These are phyloP conservation scores for Nicotiana rustica DNA, from an alignment of 305 asterid genomes.

Conservation along the genomic window DNA sequence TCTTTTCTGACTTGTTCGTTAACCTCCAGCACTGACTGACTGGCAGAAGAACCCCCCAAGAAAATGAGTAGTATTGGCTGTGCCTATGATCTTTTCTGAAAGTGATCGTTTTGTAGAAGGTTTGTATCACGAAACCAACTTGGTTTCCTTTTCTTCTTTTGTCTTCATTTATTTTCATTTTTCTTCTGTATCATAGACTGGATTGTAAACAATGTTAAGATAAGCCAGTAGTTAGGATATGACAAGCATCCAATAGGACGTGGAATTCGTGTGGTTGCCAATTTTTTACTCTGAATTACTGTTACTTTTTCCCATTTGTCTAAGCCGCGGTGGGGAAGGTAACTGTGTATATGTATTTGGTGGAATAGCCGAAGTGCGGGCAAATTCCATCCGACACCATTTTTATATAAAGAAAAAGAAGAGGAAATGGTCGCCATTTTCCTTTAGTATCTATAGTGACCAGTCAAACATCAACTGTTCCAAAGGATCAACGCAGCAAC, in stretches of 20 bases:
- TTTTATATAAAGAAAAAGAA: neutral
- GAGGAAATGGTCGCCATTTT: neutral
- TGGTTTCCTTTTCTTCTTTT: slow-evolving; percentile 22
- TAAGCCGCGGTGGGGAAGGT: neutral
- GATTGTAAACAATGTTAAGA: neutral
- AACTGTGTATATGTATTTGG: neutral
- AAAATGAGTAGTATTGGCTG: neutral
- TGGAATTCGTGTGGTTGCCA: neutral
- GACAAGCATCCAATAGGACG: neutral
- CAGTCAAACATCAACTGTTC: slow-evolving; percentile 15
- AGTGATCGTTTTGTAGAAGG: neutral
- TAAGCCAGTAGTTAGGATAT: neutral
- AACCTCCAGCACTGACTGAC: slow-evolving; percentile 4
- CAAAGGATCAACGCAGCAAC: slow-evolving; percentile 14
- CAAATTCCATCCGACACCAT: neutral
- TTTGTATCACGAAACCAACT: slow-evolving; percentile 34
- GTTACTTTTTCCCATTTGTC: neutral
- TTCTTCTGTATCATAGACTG: neutral
- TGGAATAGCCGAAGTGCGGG: neutral
- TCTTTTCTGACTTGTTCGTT: slow-evolving; percentile 57
- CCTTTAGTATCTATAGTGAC: neutral
- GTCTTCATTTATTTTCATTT: neutral
- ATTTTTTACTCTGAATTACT: neutral
- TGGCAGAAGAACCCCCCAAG: neutral
- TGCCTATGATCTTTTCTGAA: neutral